phyloP scores from a whole-genome alignment of 2,329 filamentous ascomycete genomes.

The Penicillium sp. region DNA sequence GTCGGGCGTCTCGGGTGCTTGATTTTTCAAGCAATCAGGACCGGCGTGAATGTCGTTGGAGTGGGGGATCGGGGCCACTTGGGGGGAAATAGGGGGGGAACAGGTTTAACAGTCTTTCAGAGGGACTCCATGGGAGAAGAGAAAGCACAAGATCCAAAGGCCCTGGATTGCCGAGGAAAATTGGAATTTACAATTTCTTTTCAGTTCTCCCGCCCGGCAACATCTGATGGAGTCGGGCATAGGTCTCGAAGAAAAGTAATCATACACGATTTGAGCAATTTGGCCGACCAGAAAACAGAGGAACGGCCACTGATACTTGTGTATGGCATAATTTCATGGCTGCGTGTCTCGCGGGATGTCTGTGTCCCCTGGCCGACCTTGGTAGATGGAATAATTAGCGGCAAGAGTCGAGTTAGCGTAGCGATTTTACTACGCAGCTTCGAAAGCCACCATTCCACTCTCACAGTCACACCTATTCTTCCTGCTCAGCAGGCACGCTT shows the following conservation, averaged over 20 bases:
- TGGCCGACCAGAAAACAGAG: background rate
- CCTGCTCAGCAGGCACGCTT: background rate
- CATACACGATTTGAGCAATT: background rate
- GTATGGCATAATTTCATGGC: background rate
- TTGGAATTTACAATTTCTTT: background rate
- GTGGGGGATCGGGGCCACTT: background rate
- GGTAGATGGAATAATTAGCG: background rate
- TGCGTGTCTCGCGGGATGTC: background rate
- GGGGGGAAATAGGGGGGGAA: background rate
- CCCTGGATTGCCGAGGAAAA: slow-evolving; percentile 1
- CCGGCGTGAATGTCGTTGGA: background rate
- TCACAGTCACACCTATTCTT: background rate
- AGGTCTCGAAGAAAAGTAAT: background rate
- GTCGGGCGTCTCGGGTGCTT: slow-evolving; percentile 12
- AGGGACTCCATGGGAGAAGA: slow-evolving; percentile 1
- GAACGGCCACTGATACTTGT: background rate
- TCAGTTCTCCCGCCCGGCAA: background rate
- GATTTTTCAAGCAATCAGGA: slow-evolving; percentile 3
- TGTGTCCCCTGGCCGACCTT: background rate
- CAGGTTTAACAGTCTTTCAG: background rate
- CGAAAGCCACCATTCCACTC: background rate
- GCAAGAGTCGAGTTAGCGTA: background rate
- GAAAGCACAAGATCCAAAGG: background rate
- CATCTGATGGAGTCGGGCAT: too few relatives aligned
- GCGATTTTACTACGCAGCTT: background rate